Evolutionary conservation across 164 flowering plant species (phyloP).

Genomic region (Vitis rupestris): DNA sequence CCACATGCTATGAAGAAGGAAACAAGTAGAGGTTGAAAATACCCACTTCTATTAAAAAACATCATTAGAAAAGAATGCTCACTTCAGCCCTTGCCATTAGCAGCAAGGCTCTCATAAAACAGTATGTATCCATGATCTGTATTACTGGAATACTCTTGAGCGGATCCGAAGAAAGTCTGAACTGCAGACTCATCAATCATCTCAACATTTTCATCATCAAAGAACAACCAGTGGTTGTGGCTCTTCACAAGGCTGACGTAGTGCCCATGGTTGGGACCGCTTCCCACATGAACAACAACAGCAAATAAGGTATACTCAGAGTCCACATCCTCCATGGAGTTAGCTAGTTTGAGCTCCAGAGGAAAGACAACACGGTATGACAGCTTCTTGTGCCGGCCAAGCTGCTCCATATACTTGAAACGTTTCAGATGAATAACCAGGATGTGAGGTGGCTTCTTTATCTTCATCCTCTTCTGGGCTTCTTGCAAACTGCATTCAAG

Average conservation of each 20-base stretch:
- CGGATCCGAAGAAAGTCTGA: constrained; percentile 97
- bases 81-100: constrained; percentile 36
- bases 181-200: constrained; percentile 96
- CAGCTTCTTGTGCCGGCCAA: constrained; percentile 90
- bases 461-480: constrained; percentile 87
- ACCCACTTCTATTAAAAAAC: too few species aligned
- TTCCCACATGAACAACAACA: constrained; percentile 96
- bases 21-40: too few species aligned
- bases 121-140: constrained; percentile 97
- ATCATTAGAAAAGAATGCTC: too few species aligned
- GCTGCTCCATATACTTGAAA: constrained; percentile 95
- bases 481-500: constrained; percentile 52
- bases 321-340: constrained; percentile 85
- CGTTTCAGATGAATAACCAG: constrained; percentile 97
- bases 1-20: too few species aligned
- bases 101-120: constrained; percentile 77
- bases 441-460: constrained; percentile 93
- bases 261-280: constrained; percentile 99
- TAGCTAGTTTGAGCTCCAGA: constrained; percentile 88
- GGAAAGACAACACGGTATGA: constrained; percentile 98
- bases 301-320: constrained; percentile 92
- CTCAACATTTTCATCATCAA: constrained; percentile 98
- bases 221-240: constrained; percentile 97
- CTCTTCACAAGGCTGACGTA: constrained; percentile 97
- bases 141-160: constrained; percentile 96